These are phyloP conservation scores for Macrophomina pseudophaseolina DNA, from an alignment of 2,329 filamentous ascomycete species.

Conservation along the genomic window DNA sequence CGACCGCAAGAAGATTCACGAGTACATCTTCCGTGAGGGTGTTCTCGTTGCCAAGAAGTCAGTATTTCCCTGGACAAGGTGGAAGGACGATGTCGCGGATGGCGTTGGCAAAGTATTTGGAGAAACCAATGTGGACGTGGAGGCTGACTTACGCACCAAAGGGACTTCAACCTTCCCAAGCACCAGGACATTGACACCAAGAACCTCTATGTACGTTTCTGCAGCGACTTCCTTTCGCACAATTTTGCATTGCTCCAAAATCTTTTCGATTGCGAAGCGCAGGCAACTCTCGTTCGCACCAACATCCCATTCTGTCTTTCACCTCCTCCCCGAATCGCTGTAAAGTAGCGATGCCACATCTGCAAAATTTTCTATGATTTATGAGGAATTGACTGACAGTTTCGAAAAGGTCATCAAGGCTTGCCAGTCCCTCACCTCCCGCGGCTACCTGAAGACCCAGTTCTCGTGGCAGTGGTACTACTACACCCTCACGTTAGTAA, in stretches of 20 bases:
- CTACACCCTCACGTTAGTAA: constrained; percentile 84
- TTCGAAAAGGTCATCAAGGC: constrained; percentile 82
- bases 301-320: background rate
- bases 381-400: constrained; percentile 13
- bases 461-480: constrained; percentile 84
- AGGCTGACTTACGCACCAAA: constrained; percentile 73
- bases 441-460: constrained; percentile 99
- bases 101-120: background rate
- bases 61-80: background rate
- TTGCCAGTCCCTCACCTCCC: constrained; percentile 95
- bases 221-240: background rate
- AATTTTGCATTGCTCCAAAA: background rate
- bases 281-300: no score
- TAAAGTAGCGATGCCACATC: background rate
- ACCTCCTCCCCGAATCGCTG: background rate
- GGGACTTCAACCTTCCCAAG: constrained; percentile 96
- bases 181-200: constrained; percentile 98
- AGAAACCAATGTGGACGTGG: constrained; percentile 61
- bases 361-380: no score
- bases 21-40: constrained; percentile 81
- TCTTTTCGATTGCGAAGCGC: background rate
- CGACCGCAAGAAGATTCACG: constrained; percentile 99
- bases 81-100: background rate
- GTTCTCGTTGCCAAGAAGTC: constrained; percentile 29
- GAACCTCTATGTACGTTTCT: constrained; percentile 80